Evolutionary conservation across 768 basidiomycete genomes (phyloP), one percentile per base, ranked within the genome.

Genomic region (Auricularia sp.): DNA sequence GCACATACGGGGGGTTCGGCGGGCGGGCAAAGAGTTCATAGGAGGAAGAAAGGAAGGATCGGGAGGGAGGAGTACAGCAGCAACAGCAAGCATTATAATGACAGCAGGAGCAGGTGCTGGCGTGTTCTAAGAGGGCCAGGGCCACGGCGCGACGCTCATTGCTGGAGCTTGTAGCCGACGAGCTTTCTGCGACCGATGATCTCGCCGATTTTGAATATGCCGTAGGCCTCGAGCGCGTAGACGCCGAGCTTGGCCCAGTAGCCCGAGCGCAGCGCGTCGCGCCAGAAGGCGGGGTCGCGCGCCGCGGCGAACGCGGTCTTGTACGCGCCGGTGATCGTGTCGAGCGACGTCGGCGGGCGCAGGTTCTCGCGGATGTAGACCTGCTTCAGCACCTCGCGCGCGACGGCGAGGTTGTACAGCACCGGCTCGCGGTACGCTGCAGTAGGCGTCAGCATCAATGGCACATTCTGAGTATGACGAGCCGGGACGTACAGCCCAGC

Each of bases 201-300:
- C 77, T 95, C 93, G 64, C 93, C 93, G 77, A 95, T 84, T 80
- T 90, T 90, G 82, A 90, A 96, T 70, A 96, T 88, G 16, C 88
- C 87, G 73, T 94, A 96, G 37, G 91, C 93, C 77, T 96, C 92
- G 29, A 92, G 71, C 8, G 84, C 91, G 72, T 93, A 92, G 18
- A 92, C 74, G 10, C 85, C 85, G 33, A 92, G 79, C 69, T 82
- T 81, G 5, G 80, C 81, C 75, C 85, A 82, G 70, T 91, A 85
- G 6, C 92, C 91, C 61, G 78, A 85, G 69, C 78, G 74, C 14
- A 83, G 71, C 14, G 86, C 73, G 65, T 83, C 78, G 11, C 85
- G 81, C 84, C 87, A 86, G 75, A 86, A 90, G 29, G 77, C 76
- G 0, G 78, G 74, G 72, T 81, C 83, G 63, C 75, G 78, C 18